Evolutionary conservation across 2,329 filamentous ascomycete genomes (phyloP).

Genomic region (Rutstroemia sp.): DNA sequence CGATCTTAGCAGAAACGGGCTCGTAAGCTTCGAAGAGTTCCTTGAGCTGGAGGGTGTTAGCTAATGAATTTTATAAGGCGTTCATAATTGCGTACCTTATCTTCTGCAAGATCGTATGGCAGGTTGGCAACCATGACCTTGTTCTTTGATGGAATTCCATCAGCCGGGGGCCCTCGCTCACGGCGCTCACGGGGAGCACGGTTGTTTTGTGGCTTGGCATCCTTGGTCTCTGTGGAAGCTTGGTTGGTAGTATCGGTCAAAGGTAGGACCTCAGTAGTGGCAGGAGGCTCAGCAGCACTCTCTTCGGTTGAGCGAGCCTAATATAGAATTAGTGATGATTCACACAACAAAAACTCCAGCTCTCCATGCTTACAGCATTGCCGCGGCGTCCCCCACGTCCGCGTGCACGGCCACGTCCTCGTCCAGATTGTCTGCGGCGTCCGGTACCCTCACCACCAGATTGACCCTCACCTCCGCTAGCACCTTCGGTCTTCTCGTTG

Average conservation of each 20-base stretch:
- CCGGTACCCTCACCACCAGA: constrained; percentile 53
- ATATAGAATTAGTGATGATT: constrained; percentile 13
- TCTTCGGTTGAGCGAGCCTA: constrained; percentile 25
- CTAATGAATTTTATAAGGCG: not conserved
- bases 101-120: constrained; percentile 94
- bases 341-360: constrained; percentile 11
- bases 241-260: constrained; percentile 56
- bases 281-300: constrained; percentile 41
- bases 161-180: constrained; percentile 91
- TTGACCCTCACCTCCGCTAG: constrained; percentile 65
- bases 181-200: constrained; percentile 54
- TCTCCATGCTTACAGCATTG: constrained; percentile 46
- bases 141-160: constrained; percentile 96
- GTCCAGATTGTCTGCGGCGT: constrained; percentile 55
- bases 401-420: constrained; percentile 58
- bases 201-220: constrained; percentile 33
- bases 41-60: constrained; percentile 61
- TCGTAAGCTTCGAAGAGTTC: constrained; percentile 92
- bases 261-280: constrained; percentile 47
- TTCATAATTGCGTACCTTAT: constrained; percentile 61
- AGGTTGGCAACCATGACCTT: constrained; percentile 99
- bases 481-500: constrained; percentile 66
- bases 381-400: constrained; percentile 60
- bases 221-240: constrained; percentile 39
- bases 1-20: constrained; percentile 94